Conservation (phyloP, 352 stramenopile genomes). For the Globisporangium uncinulatum region DNA sequence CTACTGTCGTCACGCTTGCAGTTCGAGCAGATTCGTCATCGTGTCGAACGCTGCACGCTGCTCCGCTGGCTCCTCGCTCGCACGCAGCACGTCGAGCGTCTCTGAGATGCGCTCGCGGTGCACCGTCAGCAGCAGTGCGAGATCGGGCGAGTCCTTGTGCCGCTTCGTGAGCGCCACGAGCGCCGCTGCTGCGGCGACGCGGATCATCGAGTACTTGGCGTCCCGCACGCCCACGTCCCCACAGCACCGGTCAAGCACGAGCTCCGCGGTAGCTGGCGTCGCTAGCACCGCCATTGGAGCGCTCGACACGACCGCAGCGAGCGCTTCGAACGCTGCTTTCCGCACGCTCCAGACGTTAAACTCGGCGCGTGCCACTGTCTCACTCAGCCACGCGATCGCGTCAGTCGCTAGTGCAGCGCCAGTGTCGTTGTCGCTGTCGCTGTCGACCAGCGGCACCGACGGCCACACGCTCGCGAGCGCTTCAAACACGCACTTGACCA, state of each 20-base stretch:
- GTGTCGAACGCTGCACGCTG: slow-evolving; percentile 50
- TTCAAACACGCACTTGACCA: slow-evolving; percentile 75
- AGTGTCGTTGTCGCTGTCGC: not conserved
- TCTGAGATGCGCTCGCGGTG: slow-evolving; percentile 37
- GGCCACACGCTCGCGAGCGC: slow-evolving; percentile 49
- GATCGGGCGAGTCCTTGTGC: slow-evolving; percentile 16
- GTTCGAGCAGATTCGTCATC: slow-evolving; percentile 34
- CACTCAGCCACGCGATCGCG: slow-evolving; percentile 44
- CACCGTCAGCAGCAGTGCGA: slow-evolving; percentile 42
- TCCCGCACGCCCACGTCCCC: slow-evolving; percentile 53
- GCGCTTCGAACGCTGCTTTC: slow-evolving; percentile 40
- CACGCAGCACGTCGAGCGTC: slow-evolving; percentile 36
- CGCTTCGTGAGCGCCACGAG: slow-evolving; percentile 40
- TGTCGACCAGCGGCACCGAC: not conserved
- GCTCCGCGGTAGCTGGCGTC: slow-evolving; percentile 22
- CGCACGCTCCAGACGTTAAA: slow-evolving; percentile 69
- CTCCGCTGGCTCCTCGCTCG: slow-evolving; percentile 54
- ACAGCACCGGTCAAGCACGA: slow-evolving; percentile 38
- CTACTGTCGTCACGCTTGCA: slow-evolving; percentile 8
- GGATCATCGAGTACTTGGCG: slow-evolving; percentile 66
- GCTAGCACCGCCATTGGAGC: slow-evolving; percentile 18
- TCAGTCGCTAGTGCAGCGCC: slow-evolving; percentile 15
- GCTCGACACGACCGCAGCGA: slow-evolving; percentile 28
- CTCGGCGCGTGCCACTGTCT: slow-evolving; percentile 22
- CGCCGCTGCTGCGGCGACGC: slow-evolving; percentile 45